Evolutionary conservation across 139 green algal species (phyloP).

Genomic region (Coelastrella sp.): DNA sequence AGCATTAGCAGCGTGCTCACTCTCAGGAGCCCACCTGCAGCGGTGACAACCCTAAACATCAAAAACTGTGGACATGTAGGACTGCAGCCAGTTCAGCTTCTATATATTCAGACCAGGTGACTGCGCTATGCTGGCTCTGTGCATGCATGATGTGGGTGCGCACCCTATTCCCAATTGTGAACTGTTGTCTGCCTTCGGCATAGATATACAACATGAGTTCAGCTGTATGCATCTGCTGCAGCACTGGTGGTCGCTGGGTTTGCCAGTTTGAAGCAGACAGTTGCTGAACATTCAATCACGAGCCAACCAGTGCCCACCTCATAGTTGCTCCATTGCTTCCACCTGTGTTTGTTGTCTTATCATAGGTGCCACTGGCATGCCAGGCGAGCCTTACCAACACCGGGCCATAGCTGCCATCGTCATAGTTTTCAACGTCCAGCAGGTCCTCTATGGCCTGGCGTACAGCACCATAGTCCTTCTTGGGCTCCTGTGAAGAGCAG

Average conservation of each 20-base stretch:
- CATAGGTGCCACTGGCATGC: conserved; percentile 89
- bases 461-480: conserved; percentile 83
- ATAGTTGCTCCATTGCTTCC: conserved; percentile 91
- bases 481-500: conserved; percentile 32
- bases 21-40: conserved; percentile 78
- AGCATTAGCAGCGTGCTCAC: conserved; percentile 83
- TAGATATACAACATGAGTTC: no score
- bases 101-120: neutral
- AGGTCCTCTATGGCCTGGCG: conserved; percentile 72
- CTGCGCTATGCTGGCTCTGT: no score
- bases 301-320: conserved; percentile 45
- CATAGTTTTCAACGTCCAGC: conserved; percentile 81
- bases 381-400: conserved; percentile 85
- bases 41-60: no score
- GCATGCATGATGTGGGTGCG: no score
- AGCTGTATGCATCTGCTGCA: no score
- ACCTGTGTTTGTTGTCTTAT: conserved; percentile 81
- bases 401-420: conserved; percentile 86
- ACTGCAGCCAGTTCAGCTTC: no score
- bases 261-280: neutral
- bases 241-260: no score
- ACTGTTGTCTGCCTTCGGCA: no score
- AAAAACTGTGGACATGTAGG: no score
- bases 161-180: no score
- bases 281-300: no score